Evolutionary conservation across 2,329 filamentous ascomycete genomes (phyloP), one percentile per base, ranked within the genome.

Genomic region (Rutstroemia sp.): DNA sequence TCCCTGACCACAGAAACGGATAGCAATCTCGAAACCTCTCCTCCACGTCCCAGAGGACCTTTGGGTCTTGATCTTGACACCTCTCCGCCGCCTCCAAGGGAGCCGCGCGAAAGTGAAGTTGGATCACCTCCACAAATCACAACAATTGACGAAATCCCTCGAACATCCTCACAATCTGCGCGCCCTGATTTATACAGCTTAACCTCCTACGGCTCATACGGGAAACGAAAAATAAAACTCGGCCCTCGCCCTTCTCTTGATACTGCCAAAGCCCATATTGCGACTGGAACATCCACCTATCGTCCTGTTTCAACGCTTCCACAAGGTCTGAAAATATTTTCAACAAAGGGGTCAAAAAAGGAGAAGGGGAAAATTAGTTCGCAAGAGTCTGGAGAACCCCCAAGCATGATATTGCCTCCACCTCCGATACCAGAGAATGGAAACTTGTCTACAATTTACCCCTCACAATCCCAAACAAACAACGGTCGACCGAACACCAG

Each of bases 201-300:
- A 58, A 70, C 73, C 23, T 73, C 76, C 12, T 80, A 81, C 61
- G 69, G 72, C 30, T 42, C 60, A 19, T 78, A 77, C 62, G 73
- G 75, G 64, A 90, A 88, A 66, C 87, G 86, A 45, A 96, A 95
- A 70, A 85, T 96, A 56, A 96, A 95, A 72, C 81, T 96, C 45
- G 94, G 86, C 1, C 92, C 94, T 9, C 82, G 92, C 47, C 91
- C 91, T 25, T 92, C 90, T 2, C 69, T 84, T 44, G 86, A 90
- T 60, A 75, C 79, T 78, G 82, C 57, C 78, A 79, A 64, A 80
- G 83, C 58, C 48, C 79, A 80, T 47, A 76, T 86, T 73, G 73
- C 84, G 70, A 72, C 79, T 52, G 75, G 79, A 57, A 72, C 84
- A 69, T 76, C 73, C 57, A 78, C 82, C 64, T 79, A 83, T 64